Base-by-base conservation (phyloP, 371 early-diverging fungal species). In the Mortierella sp. region DNA sequence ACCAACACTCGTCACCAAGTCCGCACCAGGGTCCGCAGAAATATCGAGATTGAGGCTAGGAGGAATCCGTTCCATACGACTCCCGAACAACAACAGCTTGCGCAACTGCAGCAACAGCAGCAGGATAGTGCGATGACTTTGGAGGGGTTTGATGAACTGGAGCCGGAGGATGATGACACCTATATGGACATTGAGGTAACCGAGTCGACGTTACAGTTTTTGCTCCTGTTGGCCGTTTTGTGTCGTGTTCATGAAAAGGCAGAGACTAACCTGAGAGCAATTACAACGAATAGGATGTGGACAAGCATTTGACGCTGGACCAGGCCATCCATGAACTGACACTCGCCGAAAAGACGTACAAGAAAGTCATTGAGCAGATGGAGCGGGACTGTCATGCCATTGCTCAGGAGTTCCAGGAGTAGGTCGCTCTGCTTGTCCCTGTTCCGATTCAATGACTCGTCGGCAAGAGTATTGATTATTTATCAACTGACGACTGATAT, bases 171-270 rank as follows among this genome's bases (percentile, higher is more conserved):
- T 28, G 28, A 16, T 13, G 34, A 40, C 3, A 71, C 72, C 8
- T 75, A 79, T 11, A 80, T 84, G 78, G 81, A 84, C n/a, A 78
- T 84, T 26, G 85, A 81, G 74, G 85, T 84, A 80, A 21, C 26
- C 26, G 5, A 13, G n/a, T 43, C 14, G 11, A n/a, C 31, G 37
- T 43, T 26, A 48, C 51, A 6, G 48, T n/a, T 51, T 51, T 1
- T 55, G 19, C 43, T 28, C 11, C 3, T 54, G 21, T 44, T 21
- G 21, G n/a, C 13, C 6, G 21, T 1, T 9, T 37, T 0, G 43
- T 14, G 19, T 9, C 13, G 9, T 40, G 8, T 5, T 2, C 55
- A 13, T 16, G 8, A 0, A 50, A 24, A 26, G 21, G 14, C 48
- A n/a, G 21, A 14, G 0, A 4, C 14, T n/a, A 28, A 1, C 13